phyloP scores from a whole-genome alignment of 192 early-diverging fungal species.

The Coemansia biformis region DNA sequence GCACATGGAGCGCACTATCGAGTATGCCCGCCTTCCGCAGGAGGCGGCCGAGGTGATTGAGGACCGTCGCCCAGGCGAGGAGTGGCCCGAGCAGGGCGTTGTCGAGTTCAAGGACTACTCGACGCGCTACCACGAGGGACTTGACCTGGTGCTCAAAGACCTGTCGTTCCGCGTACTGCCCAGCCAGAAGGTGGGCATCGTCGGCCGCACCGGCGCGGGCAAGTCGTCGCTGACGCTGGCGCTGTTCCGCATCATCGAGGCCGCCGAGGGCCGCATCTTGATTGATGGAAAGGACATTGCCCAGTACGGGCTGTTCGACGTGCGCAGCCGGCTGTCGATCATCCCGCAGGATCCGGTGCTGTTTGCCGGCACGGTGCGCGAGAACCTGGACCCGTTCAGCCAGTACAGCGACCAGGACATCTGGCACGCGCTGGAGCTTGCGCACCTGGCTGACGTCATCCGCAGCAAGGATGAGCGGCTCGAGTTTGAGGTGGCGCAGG shows the following conservation, averaged over 20 bases:
- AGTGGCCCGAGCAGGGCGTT: conserved; percentile 54
- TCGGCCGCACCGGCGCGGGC: conserved; percentile 72
- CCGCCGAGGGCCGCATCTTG: conserved; percentile 58
- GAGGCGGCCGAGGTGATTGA: conserved; percentile 43
- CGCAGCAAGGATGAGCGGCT: conserved; percentile 21
- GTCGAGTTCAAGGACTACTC: conserved; percentile 53
- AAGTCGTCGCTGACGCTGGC: conserved; percentile 70
- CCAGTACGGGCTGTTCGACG: conserved; percentile 67
- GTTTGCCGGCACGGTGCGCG: conserved; percentile 69
- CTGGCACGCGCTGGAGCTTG: conserved; percentile 63
- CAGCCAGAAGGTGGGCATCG: conserved; percentile 59
- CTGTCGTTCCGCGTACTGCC: conserved; percentile 39
- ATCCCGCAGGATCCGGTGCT: conserved; percentile 77
- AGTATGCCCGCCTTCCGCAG: conserved; percentile 30
- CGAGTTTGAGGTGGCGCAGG: conserved; percentile 35
- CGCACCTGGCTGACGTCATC: conserved; percentile 39
- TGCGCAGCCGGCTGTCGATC: conserved; percentile 67
- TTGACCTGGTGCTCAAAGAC: conserved; percentile 48
- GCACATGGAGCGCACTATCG: conserved; percentile 55
- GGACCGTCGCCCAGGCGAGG: conserved; percentile 16
- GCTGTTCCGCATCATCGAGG: conserved; percentile 72
- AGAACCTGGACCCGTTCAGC: conserved; percentile 77
- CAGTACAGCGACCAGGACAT: conserved; percentile 61
- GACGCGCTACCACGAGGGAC: conserved; percentile 52
- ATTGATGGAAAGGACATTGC: conserved; percentile 77